These are phyloP conservation scores for Xylaria grammica DNA, from an alignment of 495 filamentous ascomycete species.

Conservation along the genomic window DNA sequence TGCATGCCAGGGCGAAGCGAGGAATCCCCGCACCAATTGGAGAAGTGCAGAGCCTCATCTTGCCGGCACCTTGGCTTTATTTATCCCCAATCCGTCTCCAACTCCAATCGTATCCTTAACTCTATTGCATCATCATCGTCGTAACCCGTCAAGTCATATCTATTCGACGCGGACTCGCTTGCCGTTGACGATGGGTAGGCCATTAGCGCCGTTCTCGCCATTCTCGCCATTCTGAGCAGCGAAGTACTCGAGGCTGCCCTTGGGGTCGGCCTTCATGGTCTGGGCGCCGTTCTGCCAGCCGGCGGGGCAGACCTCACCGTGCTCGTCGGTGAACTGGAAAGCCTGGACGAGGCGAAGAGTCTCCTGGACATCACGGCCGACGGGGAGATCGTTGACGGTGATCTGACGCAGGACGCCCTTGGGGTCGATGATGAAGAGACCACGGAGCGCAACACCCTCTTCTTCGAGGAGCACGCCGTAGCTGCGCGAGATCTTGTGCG, in stretches of 20 bases:
- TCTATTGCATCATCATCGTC: neutral
- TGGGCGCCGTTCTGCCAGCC: slow-evolving; percentile 60
- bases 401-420: slow-evolving; percentile 61
- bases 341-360: slow-evolving; percentile 62
- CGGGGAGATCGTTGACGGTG: slow-evolving; percentile 64
- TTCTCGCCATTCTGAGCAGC: slow-evolving; percentile 35
- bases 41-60: slow-evolving; percentile 21
- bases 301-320: slow-evolving; percentile 63
- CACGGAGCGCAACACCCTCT: slow-evolving; percentile 60
- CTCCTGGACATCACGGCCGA: slow-evolving; percentile 64
- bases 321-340: slow-evolving; percentile 66
- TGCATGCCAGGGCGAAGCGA: neutral
- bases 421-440: slow-evolving; percentile 66
- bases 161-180: slow-evolving; percentile 22
- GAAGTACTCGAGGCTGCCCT: slow-evolving; percentile 54
- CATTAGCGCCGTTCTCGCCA: neutral
- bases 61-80: neutral
- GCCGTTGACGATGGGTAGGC: slow-evolving; percentile 6
- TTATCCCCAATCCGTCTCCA: slow-evolving; percentile 6
- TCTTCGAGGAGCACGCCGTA: slow-evolving; percentile 66
- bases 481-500: slow-evolving; percentile 56
- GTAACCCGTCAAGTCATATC: neutral
- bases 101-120: neutral
- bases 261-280: slow-evolving; percentile 59
- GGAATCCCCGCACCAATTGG: slow-evolving; percentile 22